These are phyloP conservation scores for Orbilia oligospora DNA, from an alignment of 2,329 filamentous ascomycete species.

Conservation along the genomic window DNA sequence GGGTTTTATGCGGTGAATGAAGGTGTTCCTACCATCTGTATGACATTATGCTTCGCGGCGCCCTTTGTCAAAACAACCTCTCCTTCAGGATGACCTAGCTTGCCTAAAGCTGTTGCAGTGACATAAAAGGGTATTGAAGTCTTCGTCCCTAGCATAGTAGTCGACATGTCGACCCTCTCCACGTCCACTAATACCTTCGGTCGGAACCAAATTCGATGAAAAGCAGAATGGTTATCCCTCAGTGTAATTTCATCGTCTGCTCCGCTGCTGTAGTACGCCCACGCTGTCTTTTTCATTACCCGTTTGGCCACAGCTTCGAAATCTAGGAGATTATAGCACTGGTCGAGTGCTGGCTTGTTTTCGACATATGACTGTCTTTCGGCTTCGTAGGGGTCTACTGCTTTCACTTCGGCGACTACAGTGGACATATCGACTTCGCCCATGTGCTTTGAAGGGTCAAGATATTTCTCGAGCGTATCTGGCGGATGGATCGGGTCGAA, in stretches of 20 bases:
- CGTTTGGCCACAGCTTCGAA: conserved; percentile 92
- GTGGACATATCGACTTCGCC: conserved; percentile 91
- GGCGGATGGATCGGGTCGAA: conserved; percentile 91
- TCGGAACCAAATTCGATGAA: conserved; percentile 97
- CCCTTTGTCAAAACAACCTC: conserved; percentile 91
- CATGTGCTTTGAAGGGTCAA: conserved; percentile 86
- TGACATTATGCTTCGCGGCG: conserved; percentile 85
- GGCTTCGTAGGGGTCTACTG: conserved; percentile 78
- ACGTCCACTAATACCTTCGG: conserved; percentile 91
- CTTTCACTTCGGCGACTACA: conserved; percentile 77
- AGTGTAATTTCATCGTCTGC: conserved; percentile 74
- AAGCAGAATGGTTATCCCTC: conserved; percentile 94
- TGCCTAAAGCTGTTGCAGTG: conserved; percentile 94
- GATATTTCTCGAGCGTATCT: conserved; percentile 87
- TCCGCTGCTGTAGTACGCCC: conserved; percentile 88
- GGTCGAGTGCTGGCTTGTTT: conserved; percentile 82
- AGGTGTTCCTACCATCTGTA: conserved; percentile 79
- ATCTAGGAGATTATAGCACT: conserved; percentile 94
- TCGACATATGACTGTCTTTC: conserved; percentile 81
- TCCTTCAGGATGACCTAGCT: conserved; percentile 92
- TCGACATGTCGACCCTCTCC: conserved; percentile 85
- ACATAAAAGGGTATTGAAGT: conserved; percentile 93
- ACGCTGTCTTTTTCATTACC: conserved; percentile 95
- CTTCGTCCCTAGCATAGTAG: conserved; percentile 92
- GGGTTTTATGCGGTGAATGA: neutral